phyloP scores from a whole-genome alignment of 257 asterid genomes.

The Fraxinus excelsior region DNA sequence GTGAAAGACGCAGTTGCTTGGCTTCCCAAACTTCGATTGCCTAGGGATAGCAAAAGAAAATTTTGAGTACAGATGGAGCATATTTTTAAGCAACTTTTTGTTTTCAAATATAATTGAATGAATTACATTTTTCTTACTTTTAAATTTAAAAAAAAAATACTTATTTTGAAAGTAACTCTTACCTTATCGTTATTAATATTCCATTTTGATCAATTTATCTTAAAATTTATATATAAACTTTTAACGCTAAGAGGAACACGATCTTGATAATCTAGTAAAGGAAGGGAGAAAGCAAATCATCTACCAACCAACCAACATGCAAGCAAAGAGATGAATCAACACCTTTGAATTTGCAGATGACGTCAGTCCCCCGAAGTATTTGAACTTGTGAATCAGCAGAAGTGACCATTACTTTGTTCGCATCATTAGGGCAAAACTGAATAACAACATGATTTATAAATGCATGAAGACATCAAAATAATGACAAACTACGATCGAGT shows the following conservation, averaged over 20 bases:
- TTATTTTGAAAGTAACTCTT: too few relatives aligned
- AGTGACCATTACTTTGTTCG: constrained; percentile 80
- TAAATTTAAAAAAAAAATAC: too few relatives aligned
- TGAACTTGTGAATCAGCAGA: constrained; percentile 82
- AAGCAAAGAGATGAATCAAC: neutral
- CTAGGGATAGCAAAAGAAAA: constrained; percentile 34
- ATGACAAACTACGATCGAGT: neutral
- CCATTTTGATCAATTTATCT: too few relatives aligned
- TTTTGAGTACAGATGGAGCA: neutral
- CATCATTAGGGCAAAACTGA: constrained; percentile 82
- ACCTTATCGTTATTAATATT: too few relatives aligned
- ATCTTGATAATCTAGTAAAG: too few relatives aligned
- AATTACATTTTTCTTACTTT: too few relatives aligned
- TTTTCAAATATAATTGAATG: too few relatives aligned
- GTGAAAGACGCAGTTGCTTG: constrained; percentile 79
- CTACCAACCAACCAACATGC: neutral
- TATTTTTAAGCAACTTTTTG: too few relatives aligned
- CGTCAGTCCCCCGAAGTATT: constrained; percentile 59
- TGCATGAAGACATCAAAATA: neutral
- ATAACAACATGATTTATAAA: constrained; percentile 51
- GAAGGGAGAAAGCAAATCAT: neutral
- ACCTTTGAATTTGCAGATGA: constrained; percentile 83
- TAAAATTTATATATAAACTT: too few relatives aligned
- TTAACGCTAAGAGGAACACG: too few relatives aligned
- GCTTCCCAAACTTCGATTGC: constrained; percentile 53